Percentiles rank a stretch among this genome's conserved stretches.
Evolutionary conservation across 2,329 filamentous ascomycete species (phyloP).

Genomic region (Diaporthe citrichinensis): DNA sequence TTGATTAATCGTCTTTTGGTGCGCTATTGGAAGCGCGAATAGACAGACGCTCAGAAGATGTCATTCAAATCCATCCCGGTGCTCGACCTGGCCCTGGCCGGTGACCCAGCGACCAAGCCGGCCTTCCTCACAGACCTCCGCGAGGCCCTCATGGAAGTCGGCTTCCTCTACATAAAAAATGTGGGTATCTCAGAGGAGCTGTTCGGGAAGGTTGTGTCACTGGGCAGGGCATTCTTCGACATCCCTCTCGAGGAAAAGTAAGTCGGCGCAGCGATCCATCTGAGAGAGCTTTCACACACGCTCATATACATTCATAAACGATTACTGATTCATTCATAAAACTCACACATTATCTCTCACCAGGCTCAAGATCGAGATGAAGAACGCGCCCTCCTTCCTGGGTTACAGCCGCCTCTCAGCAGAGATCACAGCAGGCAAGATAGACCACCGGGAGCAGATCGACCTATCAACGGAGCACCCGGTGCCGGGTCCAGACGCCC

Average conservation of each 20-base stretch:
- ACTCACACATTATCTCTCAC: neutral
- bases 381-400: conserved; percentile 79
- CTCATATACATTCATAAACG: neutral
- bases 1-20: too few relatives aligned
- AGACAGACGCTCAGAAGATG: conserved; percentile 55
- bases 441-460: conserved; percentile 88
- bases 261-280: conserved; percentile 6
- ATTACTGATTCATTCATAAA: neutral
- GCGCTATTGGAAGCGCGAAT: neutral
- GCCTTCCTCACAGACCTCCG: conserved; percentile 79
- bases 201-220: conserved; percentile 73
- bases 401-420: conserved; percentile 77
- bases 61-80: conserved; percentile 84
- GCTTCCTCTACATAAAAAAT: conserved; percentile 88
- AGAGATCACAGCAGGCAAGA: conserved; percentile 79
- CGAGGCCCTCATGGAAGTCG: conserved; percentile 85
- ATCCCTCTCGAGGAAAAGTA: conserved; percentile 81
- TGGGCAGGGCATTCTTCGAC: conserved; percentile 83
- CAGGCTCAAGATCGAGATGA: conserved; percentile 79
- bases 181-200: conserved; percentile 78
- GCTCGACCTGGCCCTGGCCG: conserved; percentile 79
- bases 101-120: conserved; percentile 76
- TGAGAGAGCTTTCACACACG: neutral
- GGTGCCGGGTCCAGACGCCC: conserved; percentile 72
- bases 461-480: conserved; percentile 87